phyloP scores from a whole-genome alignment of 352 stramenopile genomes.

The Globisporangium paroecandrum region DNA sequence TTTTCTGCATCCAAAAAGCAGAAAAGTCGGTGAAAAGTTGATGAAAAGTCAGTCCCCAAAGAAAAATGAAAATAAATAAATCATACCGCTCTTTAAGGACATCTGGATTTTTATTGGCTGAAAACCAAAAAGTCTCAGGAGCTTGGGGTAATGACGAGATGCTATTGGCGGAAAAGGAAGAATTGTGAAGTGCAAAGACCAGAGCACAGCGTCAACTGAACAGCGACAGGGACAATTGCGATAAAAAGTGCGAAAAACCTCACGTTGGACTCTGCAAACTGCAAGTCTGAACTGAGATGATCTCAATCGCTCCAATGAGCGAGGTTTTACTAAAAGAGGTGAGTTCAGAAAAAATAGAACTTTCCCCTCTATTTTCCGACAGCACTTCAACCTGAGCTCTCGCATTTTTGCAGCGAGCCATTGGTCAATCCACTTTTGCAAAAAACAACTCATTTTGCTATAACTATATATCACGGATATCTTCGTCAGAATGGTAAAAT shows the following conservation, averaged over 20 bases:
- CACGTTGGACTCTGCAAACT: background rate
- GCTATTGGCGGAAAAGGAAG: background rate
- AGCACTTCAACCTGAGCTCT: no score
- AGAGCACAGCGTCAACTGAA: background rate
- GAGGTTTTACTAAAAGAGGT: background rate
- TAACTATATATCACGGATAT: background rate
- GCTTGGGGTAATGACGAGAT: background rate
- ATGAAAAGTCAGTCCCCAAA: background rate
- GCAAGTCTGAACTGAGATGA: background rate
- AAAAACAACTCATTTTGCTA: no score
- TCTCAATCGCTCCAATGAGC: no score
- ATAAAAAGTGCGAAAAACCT: background rate
- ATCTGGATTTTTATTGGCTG: background rate
- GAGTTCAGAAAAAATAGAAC: background rate
- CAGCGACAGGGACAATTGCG: background rate
- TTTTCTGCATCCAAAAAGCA: background rate
- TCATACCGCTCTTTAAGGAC: constrained; percentile 4
- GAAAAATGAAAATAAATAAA: background rate
- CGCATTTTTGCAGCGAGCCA: no score
- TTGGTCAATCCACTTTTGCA: no score
- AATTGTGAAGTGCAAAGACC: background rate
- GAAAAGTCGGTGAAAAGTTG: background rate
- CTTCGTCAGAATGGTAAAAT: no score
- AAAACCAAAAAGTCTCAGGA: background rate
- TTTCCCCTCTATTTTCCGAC: background rate